Base-by-base conservation (phyloP, 306 rosid species). In the Oxytropis ochrocephala region DNA sequence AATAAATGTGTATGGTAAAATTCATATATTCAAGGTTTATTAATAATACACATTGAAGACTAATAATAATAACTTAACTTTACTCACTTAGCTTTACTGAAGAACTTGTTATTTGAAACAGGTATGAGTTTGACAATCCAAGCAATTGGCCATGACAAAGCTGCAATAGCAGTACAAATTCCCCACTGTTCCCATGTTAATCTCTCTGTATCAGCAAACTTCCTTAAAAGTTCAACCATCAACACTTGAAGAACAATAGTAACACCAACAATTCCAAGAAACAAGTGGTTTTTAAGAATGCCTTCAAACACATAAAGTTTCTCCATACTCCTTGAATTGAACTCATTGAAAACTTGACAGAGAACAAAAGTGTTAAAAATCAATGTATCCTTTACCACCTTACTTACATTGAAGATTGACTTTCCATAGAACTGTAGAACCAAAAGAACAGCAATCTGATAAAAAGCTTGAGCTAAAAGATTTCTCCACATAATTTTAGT, bases 401-500 rank as follows among this genome's bases (percentile, higher is more conserved):
- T 68, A 19, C 42, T 79, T 39, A 89, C 87, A 47, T 77, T 43
- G 75, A 92, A 84, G 46, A 89, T 73, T 60, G 85, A 75, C 67
- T 75, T 77, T 7, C 97, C 97, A n/a, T 70, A 75, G 82, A 89
- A 92, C 66, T 92, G 91, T 6, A 92, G 72, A 73, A 67, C 63
- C 78, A 92, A 63, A 16, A 92, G 90, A 5, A 89, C 59, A 9
- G 84, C 62, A 72, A 92, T 87, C 67, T 92, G 97, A 71, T 82
- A 92, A 7, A 81, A 61, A 49, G 96, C 85, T 81, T 92, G 97
- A 33, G 82, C 77, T 67, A 92, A 30, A 72, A 92, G 91, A 73
- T 92, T 92, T 75, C 97, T 85, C 97, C 97, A 92, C 97, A 92
- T 89, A 61, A 87, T 72, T 36, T 76, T 89, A 32, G 96, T 91